Percentiles rank a stretch among this genome's conserved stretches.
phyloP scores from a whole-genome alignment of 2,329 filamentous ascomycete genomes.

The Hymenoscyphus occultus region DNA sequence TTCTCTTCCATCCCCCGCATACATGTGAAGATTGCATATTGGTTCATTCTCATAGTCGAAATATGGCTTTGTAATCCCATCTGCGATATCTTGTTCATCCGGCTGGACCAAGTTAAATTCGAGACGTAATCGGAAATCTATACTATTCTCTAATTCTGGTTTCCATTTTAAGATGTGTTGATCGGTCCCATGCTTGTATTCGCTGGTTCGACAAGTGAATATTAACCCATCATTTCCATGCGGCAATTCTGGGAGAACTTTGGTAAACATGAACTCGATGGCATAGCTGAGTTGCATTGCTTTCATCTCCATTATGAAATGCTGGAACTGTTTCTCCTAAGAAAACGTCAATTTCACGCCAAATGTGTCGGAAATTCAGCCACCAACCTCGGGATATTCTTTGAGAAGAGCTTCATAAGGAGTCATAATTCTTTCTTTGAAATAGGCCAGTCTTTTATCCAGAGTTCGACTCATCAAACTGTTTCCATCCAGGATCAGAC shows the following conservation, averaged over 20 bases:
- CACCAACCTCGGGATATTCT: constrained; percentile 55
- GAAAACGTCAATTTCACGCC: not conserved
- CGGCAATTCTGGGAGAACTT: constrained; percentile 76
- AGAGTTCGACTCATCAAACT: constrained; percentile 75
- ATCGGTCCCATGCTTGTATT: constrained; percentile 89
- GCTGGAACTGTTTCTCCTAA: constrained; percentile 61
- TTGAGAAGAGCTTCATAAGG: constrained; percentile 64
- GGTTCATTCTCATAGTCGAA: constrained; percentile 80
- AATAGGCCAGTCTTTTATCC: constrained; percentile 85
- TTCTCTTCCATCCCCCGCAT: constrained; percentile 55
- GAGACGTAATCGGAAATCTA: constrained; percentile 83
- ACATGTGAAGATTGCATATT: constrained; percentile 68
- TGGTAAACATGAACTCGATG: constrained; percentile 86
- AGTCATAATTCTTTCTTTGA: constrained; percentile 71
- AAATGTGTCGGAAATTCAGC: not conserved
- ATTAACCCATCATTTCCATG: constrained; percentile 97
- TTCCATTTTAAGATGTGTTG: constrained; percentile 97
- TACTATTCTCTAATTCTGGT: constrained; percentile 87
- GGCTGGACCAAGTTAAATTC: constrained; percentile 71
- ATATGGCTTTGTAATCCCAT: constrained; percentile 60
- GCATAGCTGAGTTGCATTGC: constrained; percentile 85
- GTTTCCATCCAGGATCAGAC: constrained; percentile 74
- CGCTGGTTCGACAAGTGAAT: constrained; percentile 87
- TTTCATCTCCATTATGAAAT: constrained; percentile 85
- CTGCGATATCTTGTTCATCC: constrained; percentile 63